Percentiles rank a stretch among this genome's conserved stretches.
These are phyloP conservation scores for Xerocomellus chrysenteron DNA, from an alignment of 768 basidiomycete species.

Conservation along the genomic window DNA sequence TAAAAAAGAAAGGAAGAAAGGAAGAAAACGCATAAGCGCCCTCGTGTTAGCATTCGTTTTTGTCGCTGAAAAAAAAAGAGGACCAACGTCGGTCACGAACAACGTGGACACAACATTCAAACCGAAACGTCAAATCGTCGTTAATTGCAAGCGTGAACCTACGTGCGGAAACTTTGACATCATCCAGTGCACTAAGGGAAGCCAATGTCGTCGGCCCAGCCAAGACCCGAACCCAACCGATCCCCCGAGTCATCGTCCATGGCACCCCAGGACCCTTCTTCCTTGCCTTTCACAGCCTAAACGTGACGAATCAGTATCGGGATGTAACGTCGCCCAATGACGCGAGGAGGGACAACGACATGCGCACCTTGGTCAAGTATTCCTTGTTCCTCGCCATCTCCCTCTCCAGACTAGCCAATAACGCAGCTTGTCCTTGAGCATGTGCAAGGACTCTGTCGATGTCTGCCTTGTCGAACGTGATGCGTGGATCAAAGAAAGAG, in stretches of 20 bases:
- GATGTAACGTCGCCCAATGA: neutral
- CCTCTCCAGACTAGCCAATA: constrained; percentile 24
- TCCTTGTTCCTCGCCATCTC: constrained; percentile 63
- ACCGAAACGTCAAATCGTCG: neutral
- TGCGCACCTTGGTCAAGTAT: constrained; percentile 64
- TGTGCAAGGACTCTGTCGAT: constrained; percentile 57
- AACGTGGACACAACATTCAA: neutral
- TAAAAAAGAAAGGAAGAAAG: neutral
- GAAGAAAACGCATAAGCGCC: neutral
- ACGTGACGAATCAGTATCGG: neutral
- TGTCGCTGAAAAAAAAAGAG: too few species aligned
- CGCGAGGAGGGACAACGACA: neutral
- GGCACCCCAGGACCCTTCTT: constrained; percentile 24
- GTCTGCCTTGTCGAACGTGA: constrained; percentile 56
- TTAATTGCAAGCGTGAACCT: neutral
- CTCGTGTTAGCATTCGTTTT: neutral
- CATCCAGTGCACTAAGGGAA: constrained; percentile 15
- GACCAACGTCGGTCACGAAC: neutral
- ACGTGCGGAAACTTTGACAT: neutral
- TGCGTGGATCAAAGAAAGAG: constrained; percentile 65
- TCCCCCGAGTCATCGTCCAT: constrained; percentile 31
- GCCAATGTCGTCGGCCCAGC: constrained; percentile 29
- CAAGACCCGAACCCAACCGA: constrained; percentile 16
- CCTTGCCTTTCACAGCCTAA: constrained; percentile 32
- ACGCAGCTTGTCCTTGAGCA: constrained; percentile 47